Base-by-base conservation (phyloP, 2,329 filamentous ascomycete species). In the Botryotinia narcissicola region DNA sequence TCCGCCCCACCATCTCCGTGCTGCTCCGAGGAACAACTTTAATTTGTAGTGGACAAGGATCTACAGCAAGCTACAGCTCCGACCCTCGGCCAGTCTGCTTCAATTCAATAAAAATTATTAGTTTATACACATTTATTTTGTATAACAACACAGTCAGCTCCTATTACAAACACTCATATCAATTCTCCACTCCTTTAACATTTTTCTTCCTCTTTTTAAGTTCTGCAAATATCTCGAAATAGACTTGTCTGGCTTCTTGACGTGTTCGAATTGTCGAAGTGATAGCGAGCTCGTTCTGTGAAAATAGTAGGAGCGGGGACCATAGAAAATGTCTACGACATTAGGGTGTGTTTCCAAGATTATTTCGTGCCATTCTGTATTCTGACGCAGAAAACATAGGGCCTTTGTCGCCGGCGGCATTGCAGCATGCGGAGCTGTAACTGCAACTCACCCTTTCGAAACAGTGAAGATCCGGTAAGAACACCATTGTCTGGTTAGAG, bases 381-480 rank as follows among this genome's bases (percentile, higher is more conserved):
- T 29, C 54, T 70, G 35, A 32, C 10, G 70, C 71, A 74, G 16
- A 32, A 35, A 29, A 61, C 42, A 22, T 62, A 81, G 95, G 78
- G 93, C 94, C 75, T 99, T 99, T 86, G 90, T 98, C 80, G 95
- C 96, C 73, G 96, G 96, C 82, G 96, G 96, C 82, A 93, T 99
- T 81, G 96, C 96, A 81, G 96, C 96, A 77, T 98, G 95, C 84
- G 96, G 96, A 81, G 96, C 96, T 77, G 96, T 99, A 73, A 98
- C 95, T 59, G 95, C 97, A 77, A 98, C 96, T 69, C 96, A 99
- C 84, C 95, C 95, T 73, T 98, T 98, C 85, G 96, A 99, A 85
- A 98, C 95, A 20, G 94, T 99, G 82, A 99, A 99, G 89, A 98
- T 98, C 82, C 93, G 95, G 92, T 95, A 86, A 81, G 87, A 72